Conservation (phyloP, 1,284 basidiomycete species). For the Polyporus tsugae region DNA sequence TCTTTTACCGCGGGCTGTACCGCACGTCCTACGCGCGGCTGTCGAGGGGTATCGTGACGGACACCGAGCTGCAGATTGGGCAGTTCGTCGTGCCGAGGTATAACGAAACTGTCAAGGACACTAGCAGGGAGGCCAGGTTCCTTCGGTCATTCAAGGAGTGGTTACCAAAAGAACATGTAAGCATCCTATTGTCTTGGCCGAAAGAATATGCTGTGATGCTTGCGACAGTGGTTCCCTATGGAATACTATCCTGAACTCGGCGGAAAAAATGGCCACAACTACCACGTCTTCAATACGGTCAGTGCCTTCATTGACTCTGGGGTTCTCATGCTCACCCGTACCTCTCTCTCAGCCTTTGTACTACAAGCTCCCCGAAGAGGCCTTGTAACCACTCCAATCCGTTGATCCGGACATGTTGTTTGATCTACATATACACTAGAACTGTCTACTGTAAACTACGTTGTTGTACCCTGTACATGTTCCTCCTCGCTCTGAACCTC, state of each 20-base stretch:
- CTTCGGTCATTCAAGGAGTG: conserved; percentile 72
- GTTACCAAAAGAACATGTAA: conserved; percentile 67
- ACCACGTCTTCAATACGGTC: conserved; percentile 80
- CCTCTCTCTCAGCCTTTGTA: conserved; percentile 63
- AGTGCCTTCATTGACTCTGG: conserved; percentile 35
- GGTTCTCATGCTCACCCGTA: conserved; percentile 6
- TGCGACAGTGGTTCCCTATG: conserved; percentile 75
- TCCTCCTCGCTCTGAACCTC: conserved; percentile 40
- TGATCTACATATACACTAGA: conserved; percentile 21
- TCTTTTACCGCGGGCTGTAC: conserved; percentile 85
- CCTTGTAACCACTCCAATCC: conserved; percentile 48
- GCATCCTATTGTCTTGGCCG: conserved; percentile 35
- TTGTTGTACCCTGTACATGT: conserved; percentile 32
- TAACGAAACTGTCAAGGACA: conserved; percentile 61
- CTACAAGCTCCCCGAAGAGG: conserved; percentile 65
- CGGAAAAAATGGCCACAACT: conserved; percentile 74
- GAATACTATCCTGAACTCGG: conserved; percentile 68
- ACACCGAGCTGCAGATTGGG: conserved; percentile 82
- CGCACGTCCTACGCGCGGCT: conserved; percentile 80
- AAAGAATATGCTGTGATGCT: conserved; percentile 6
- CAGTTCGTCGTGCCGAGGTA: conserved; percentile 80
- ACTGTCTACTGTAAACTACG: conserved; percentile 30
- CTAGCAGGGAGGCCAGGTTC: conserved; percentile 71
- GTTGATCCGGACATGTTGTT: neutral
- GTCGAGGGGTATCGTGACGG: conserved; percentile 76